Evolutionary conservation across 129 eudicot genomes (phyloP).

Genomic region (Centella asiatica): DNA sequence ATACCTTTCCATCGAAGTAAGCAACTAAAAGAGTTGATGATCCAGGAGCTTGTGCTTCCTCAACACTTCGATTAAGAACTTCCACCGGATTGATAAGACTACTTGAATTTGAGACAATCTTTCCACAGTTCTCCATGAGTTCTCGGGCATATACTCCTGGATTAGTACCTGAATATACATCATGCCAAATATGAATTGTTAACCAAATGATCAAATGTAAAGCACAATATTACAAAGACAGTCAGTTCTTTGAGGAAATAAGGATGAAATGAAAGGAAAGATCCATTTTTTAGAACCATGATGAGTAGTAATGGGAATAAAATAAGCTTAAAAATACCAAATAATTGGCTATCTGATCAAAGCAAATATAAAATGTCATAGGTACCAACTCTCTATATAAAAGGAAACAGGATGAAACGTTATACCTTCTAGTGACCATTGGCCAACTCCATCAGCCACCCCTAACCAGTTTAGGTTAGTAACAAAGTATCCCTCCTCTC

Average conservation of each 20-base stretch:
- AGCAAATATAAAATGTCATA: background rate
- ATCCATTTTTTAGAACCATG: too few species aligned
- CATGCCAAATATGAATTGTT: background rate
- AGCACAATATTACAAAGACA: background rate
- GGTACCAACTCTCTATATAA: background rate
- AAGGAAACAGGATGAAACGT: background rate
- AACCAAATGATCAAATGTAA: constrained; percentile 13
- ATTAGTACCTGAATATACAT: constrained; percentile 43
- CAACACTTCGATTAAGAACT: constrained; percentile 51
- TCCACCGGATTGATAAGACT: constrained; percentile 35
- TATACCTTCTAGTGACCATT: constrained; percentile 85
- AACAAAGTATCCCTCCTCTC: constrained; percentile 76
- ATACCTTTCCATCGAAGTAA: constrained; percentile 72
- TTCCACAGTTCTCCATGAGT: constrained; percentile 61
- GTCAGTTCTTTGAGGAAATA: background rate
- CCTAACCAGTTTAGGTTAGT: constrained; percentile 63
- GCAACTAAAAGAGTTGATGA: constrained; percentile 67
- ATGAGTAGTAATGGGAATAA: background rate
- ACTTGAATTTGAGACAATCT: constrained; percentile 28
- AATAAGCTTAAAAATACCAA: background rate
- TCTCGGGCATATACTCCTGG: constrained; percentile 63
- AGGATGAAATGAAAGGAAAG: background rate
- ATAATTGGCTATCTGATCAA: background rate
- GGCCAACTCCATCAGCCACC: constrained; percentile 72
- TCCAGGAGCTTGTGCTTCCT: constrained; percentile 53